phyloP scores from a whole-genome alignment of 148 eudicot species.

The Fagopyrum homotropicum region DNA sequence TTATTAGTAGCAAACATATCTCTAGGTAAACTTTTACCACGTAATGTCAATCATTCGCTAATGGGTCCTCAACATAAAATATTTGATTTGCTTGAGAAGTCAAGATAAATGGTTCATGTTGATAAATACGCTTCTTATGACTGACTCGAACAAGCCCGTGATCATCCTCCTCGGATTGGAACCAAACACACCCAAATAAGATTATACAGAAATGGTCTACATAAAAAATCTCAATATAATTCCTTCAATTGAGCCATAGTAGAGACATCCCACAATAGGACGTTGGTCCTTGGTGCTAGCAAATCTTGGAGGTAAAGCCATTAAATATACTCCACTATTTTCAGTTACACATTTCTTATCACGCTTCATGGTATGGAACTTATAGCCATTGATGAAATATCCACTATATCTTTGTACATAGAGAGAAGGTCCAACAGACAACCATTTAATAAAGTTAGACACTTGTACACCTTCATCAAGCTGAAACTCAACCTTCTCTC shows the following conservation, averaged over 20 bases:
- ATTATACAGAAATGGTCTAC: background rate
- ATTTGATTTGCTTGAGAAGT: background rate
- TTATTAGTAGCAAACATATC: background rate
- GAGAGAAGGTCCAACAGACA: too few relatives aligned
- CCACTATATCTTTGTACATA: background rate
- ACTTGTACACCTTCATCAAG: too few relatives aligned
- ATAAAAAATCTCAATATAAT: background rate
- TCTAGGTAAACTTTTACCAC: background rate
- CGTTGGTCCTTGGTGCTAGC: background rate
- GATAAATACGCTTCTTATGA: too few relatives aligned
- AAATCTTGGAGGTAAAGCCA: background rate
- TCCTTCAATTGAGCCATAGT: background rate
- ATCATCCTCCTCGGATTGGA: background rate
- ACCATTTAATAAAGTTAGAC: too few relatives aligned
- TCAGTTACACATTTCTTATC: background rate
- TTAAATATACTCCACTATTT: background rate
- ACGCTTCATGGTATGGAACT: background rate
- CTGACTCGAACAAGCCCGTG: background rate
- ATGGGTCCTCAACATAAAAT: background rate
- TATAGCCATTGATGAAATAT: background rate
- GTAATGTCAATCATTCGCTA: background rate
- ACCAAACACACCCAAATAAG: background rate
- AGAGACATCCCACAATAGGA: background rate
- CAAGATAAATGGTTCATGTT: background rate
- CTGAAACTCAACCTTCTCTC: too few relatives aligned